A percentile compares a stretch with the other conserved stretches of the same genome.
phyloP scores from a whole-genome alignment of 2,329 filamentous ascomycete species.

The Podosphaera xanthii region DNA sequence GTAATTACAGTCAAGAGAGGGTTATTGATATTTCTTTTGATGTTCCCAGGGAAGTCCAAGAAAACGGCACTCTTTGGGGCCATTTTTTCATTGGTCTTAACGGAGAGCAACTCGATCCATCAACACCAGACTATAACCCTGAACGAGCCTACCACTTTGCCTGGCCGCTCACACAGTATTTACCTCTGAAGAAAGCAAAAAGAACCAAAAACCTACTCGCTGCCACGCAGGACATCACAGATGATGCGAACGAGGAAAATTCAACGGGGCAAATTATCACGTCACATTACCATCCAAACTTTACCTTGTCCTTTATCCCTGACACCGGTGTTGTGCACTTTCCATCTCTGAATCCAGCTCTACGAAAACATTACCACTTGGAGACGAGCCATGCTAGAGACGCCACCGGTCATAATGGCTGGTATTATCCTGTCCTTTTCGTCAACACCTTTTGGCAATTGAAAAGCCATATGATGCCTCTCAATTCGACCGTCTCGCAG shows the following conservation, averaged over 20 bases:
- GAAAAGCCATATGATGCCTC: conserved; percentile 65
- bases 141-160: conserved; percentile 62
- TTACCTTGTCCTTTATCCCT: conserved; percentile 70
- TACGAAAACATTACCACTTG: conserved; percentile 55
- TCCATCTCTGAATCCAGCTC: conserved; percentile 43
- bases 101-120: conserved; percentile 57
- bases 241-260: conserved; percentile 19
- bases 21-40: conserved; percentile 54
- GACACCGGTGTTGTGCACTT: conserved; percentile 50
- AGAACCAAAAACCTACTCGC: conserved; percentile 73
- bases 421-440: conserved; percentile 83
- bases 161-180: conserved; percentile 69
- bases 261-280: conserved; percentile 44
- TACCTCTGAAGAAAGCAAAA: conserved; percentile 69
- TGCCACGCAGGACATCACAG: conserved; percentile 24
- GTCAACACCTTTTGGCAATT: conserved; percentile 97
- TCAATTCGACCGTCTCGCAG: conserved; percentile 72
- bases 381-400: conserved; percentile 68
- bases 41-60: conserved; percentile 59
- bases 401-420: conserved; percentile 62
- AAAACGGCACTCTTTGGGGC: conserved; percentile 83
- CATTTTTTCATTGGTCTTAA: conserved; percentile 75
- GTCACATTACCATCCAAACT: conserved; percentile 88
- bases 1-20: conserved; percentile 58
- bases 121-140: conserved; percentile 45